Conservation (phyloP, 176 grass and related monocot species). For the Echinochloa phyllopogon region DNA sequence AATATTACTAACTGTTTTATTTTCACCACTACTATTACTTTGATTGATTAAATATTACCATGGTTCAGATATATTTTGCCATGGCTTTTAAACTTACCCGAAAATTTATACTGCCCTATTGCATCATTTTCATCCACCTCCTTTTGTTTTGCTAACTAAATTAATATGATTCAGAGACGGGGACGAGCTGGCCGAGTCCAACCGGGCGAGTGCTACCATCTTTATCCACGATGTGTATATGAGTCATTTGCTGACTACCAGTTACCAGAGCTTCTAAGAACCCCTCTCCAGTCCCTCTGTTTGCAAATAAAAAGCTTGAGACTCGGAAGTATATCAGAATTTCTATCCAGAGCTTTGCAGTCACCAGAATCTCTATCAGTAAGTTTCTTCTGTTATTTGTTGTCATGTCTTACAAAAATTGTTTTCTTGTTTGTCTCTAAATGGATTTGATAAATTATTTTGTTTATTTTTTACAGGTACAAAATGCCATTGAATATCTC, state of each 20-base stretch:
- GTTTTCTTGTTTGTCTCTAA: background rate
- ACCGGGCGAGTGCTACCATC: constrained; percentile 94
- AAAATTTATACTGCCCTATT: constrained; percentile 2
- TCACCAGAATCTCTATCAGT: constrained; percentile 96
- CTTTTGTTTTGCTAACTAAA: constrained; percentile 32
- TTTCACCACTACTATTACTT: constrained; percentile 6
- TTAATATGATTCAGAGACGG: constrained; percentile 72
- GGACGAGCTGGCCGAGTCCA: constrained; percentile 98
- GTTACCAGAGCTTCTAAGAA: constrained; percentile 94
- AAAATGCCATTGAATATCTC: constrained; percentile 98
- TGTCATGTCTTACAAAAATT: background rate
- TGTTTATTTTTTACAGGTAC: constrained; percentile 61
- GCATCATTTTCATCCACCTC: constrained; percentile 8
- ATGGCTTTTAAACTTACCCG: background rate
- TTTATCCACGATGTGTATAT: constrained; percentile 93
- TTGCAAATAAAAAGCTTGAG: constrained; percentile 99
- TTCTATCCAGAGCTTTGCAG: constrained; percentile 96
- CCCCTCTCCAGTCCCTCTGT: constrained; percentile 94
- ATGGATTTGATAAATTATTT: constrained; percentile 37
- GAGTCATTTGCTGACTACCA: constrained; percentile 95
- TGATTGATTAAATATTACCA: background rate
- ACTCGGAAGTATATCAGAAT: constrained; percentile 94
- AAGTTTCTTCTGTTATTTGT: constrained; percentile 29
- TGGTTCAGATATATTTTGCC: background rate
- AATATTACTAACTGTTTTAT: constrained; percentile 1